Evolutionary conservation across 768 basidiomycete genomes (phyloP).

Genomic region (Clitopilus hobsonii): DNA sequence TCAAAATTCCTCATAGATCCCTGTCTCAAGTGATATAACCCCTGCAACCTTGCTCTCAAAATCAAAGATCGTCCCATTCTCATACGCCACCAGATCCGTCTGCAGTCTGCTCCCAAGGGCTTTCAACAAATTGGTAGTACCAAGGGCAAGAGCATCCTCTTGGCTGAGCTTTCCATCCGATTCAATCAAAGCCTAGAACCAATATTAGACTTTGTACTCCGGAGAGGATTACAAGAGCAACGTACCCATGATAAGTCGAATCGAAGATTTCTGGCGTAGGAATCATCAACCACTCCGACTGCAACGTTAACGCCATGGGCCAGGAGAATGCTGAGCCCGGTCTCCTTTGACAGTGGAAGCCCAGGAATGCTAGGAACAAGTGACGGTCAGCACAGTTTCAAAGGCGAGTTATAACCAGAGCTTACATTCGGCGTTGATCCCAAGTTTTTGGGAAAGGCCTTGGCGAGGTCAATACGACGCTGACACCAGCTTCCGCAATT

Average conservation of each 20-base stretch:
- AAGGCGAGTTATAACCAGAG: background rate
- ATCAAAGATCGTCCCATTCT: conserved; percentile 33
- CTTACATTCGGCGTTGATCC: conserved; percentile 63
- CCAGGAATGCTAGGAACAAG: conserved; percentile 52
- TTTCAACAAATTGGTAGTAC: conserved; percentile 36
- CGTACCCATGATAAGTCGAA: conserved; percentile 60
- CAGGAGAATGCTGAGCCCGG: conserved; percentile 48
- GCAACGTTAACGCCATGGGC: conserved; percentile 60
- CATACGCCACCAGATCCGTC: conserved; percentile 35
- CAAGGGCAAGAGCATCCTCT: conserved; percentile 33
- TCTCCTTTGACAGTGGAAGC: conserved; percentile 58
- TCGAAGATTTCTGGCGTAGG: conserved; percentile 61
- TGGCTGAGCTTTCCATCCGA: conserved; percentile 34
- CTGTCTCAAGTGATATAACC: conserved; percentile 27
- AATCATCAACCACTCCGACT: conserved; percentile 54
- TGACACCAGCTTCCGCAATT: conserved; percentile 55
- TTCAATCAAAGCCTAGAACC: conserved; percentile 19
- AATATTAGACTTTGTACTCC: background rate
- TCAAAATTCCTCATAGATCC: conserved; percentile 8
- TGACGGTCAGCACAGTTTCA: background rate
- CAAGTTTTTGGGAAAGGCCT: conserved; percentile 62
- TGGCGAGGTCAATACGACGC: conserved; percentile 63
- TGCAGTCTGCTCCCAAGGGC: conserved; percentile 29
- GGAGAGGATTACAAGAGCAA: conserved; percentile 1
- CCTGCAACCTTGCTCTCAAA: conserved; percentile 41